A percentile compares a stretch with the other conserved stretches of the same genome.
Evolutionary conservation across 2,329 filamentous ascomycete species (phyloP).

Genomic region (Pyrenochaeta sp.): DNA sequence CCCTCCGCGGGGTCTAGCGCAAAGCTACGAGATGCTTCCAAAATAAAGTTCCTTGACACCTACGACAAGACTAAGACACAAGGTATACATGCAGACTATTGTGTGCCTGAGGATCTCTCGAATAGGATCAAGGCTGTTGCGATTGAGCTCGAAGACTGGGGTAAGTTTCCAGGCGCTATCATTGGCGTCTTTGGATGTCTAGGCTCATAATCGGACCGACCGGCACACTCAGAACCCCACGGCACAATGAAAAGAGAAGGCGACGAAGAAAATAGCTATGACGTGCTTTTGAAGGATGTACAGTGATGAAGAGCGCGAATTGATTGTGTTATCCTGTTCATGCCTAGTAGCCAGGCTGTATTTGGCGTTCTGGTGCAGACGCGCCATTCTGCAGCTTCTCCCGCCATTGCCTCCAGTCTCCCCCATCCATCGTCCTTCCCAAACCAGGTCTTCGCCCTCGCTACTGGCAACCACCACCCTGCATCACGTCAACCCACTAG

Average conservation of each 20-base stretch:
- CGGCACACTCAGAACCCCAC: constrained; percentile 24
- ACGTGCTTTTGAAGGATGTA: background rate
- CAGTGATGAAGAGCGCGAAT: background rate
- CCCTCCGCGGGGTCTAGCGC: constrained; percentile 22
- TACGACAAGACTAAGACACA: constrained; percentile 26
- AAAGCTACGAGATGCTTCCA: constrained; percentile 17
- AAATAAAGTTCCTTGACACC: constrained; percentile 29
- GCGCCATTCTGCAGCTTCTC: background rate
- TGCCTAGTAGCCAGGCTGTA: background rate
- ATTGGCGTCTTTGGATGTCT: no score
- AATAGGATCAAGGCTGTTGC: constrained; percentile 20
- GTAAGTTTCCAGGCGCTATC: constrained; percentile 9
- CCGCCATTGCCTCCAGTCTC: no score
- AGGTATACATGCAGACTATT: constrained; percentile 26
- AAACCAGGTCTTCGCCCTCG: constrained; percentile 23
- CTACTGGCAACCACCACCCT: constrained; percentile 7
- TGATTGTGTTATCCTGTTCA: background rate
- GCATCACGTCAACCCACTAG: constrained; percentile 18
- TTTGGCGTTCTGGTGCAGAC: background rate
- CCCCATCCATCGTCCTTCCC: constrained; percentile 33
- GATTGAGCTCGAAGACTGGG: constrained; percentile 25
- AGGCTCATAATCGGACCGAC: constrained; percentile 15
- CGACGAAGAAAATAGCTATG: constrained; percentile 13
- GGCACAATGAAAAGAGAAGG: constrained; percentile 3
- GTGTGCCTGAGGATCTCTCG: constrained; percentile 27